phyloP scores from a whole-genome alignment of 805 yeast species.

The Ogataea dorogensis region DNA sequence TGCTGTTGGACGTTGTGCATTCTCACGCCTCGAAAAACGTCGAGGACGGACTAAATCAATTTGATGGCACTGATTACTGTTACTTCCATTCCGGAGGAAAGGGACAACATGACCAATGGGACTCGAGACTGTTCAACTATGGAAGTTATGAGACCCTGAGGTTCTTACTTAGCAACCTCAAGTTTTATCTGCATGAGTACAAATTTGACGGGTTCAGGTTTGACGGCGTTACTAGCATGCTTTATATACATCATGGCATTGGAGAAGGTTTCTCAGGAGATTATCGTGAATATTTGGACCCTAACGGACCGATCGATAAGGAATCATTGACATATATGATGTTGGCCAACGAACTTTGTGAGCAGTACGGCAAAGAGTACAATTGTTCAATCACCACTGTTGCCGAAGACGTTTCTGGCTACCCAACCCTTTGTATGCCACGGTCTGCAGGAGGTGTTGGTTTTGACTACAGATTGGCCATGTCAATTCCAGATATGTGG shows the following conservation, averaged over 20 bases:
- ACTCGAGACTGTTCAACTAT: constrained; percentile 90
- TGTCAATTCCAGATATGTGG: constrained; percentile 99
- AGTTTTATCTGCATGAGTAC: constrained; percentile 78
- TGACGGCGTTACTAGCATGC: constrained; percentile 95
- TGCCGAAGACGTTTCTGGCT: constrained; percentile 97
- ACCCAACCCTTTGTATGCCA: constrained; percentile 89
- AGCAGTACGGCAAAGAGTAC: constrained; percentile 41
- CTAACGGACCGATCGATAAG: constrained; percentile 71
- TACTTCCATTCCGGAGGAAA: constrained; percentile 86
- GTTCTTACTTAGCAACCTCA: constrained; percentile 79
- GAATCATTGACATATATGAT: constrained; percentile 86
- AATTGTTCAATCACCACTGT: constrained; percentile 54
- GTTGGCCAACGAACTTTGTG: constrained; percentile 82
- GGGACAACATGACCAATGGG: constrained; percentile 93
- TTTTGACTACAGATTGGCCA: constrained; percentile 87
- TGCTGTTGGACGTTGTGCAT: constrained; percentile 88
- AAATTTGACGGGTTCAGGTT: constrained; percentile 93
- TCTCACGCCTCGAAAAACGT: constrained; percentile 96
- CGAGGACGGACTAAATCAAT: constrained; percentile 86
- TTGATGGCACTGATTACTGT: constrained; percentile 94
- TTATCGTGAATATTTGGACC: constrained; percentile 84
- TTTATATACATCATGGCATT: constrained; percentile 88
- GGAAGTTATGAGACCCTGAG: constrained; percentile 89
- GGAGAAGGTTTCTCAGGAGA: constrained; percentile 89
- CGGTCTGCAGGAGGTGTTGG: constrained; percentile 82